Evolutionary conservation across 371 early-diverging fungal species (phyloP).

Genomic region (Blakeslea trispora): DNA sequence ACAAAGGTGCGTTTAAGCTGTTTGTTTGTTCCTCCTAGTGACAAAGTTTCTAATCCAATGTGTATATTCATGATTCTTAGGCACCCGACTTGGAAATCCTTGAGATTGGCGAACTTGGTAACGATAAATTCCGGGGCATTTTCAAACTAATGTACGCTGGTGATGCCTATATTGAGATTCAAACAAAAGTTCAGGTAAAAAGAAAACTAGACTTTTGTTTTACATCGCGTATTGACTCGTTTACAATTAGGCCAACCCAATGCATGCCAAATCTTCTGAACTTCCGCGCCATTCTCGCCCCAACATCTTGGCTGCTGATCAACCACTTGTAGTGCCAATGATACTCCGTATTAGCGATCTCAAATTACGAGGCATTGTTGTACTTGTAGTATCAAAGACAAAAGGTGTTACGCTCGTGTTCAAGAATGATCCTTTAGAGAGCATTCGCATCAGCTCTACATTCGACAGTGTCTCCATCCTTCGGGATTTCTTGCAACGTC

Average conservation of each 20-base stretch:
- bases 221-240: conserved; percentile 4
- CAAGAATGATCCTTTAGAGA: conserved; percentile 95
- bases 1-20: conserved; percentile 72
- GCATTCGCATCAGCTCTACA: conserved; percentile 89
- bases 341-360: conserved; percentile 87
- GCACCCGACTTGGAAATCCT: conserved; percentile 96
- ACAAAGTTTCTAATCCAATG: too few relatives aligned
- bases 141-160: conserved; percentile 93
- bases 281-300: conserved; percentile 65
- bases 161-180: conserved; percentile 90
- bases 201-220: neutral
- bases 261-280: conserved; percentile 63
- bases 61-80: conserved; percentile 37
- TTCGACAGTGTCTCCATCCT: conserved; percentile 91
- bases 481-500: conserved; percentile 82
- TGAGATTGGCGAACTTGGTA: conserved; percentile 94
- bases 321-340: conserved; percentile 96
- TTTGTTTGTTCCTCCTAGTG: too few relatives aligned
- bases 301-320: conserved; percentile 84
- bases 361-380: conserved; percentile 89
- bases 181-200: conserved; percentile 93
- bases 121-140: conserved; percentile 93
- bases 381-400: conserved; percentile 87
- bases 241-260: conserved; percentile 72
- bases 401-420: conserved; percentile 95